phyloP scores from a whole-genome alignment of 345 rosid species.

The Boechera divaricarpa region DNA sequence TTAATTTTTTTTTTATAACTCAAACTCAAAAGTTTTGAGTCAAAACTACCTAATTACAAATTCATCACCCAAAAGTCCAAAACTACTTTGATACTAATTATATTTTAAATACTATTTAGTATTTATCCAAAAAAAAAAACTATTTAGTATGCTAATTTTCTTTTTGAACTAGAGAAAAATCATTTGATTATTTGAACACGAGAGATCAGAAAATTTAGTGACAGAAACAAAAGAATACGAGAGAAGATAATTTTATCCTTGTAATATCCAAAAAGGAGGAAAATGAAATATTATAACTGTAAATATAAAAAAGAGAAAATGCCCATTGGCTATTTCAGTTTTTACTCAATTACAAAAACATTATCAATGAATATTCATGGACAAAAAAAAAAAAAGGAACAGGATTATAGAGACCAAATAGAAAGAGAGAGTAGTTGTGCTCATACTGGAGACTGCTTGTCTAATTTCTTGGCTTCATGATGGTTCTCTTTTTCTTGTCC shows the following conservation, averaged over 20 bases:
- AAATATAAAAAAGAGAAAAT: constrained; percentile 9
- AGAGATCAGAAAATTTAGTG: background rate
- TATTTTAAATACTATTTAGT: background rate
- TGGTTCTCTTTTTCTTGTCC: constrained; percentile 66
- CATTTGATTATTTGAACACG: background rate
- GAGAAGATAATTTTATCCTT: background rate
- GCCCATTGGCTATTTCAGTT: constrained; percentile 10
- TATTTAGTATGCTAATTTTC: too few species aligned
- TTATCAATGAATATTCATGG: constrained; percentile 30
- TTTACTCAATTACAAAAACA: constrained; percentile 36
- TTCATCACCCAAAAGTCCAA: background rate
- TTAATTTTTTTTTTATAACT: background rate
- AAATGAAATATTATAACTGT: background rate
- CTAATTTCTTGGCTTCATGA: constrained; percentile 70
- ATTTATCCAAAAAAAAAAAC: background rate
- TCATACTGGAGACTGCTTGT: constrained; percentile 75
- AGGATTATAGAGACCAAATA: constrained; percentile 16
- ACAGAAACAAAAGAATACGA: background rate
- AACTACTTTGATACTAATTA: background rate
- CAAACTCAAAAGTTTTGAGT: background rate
- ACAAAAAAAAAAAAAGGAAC: background rate
- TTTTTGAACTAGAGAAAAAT: background rate
- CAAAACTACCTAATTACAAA: background rate
- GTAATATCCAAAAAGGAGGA: background rate
- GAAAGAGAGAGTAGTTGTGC: constrained; percentile 11